Evolutionary conservation across 2,329 filamentous ascomycete species (phyloP), one percentile per base, ranked within the genome.

Genomic region (Stachybotrys echinatus): DNA sequence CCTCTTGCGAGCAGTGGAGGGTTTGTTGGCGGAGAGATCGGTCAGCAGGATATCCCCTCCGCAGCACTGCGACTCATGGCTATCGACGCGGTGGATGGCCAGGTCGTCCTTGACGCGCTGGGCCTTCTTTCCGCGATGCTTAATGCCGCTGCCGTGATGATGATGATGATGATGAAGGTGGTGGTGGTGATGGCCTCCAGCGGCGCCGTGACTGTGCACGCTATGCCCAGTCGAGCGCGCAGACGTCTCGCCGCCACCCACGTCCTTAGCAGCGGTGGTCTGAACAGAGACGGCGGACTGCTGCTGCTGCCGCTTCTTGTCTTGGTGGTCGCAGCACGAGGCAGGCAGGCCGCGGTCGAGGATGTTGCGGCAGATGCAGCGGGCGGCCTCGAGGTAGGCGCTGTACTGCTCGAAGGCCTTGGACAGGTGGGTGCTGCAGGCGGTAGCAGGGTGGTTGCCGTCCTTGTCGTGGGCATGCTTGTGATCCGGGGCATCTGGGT

Each of bases 361-460:
- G 21, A 68, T 57, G 47, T 55, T 62, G 34, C 65, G 65, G 53
- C 67, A 69, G 52, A 69, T 69, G 55, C 67, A 70, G 2, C 66
- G 66, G n/a, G 64, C 64, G 10, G 61, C 59, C 42, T 67, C 61
- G n/a, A 70, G 61, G 45, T 68, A 67, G 48, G 58, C 59, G 50
- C 57, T 63, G 47, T 70, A 69, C 42, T 64, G 61, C 18, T 66
- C 60, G 42, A 68, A 65, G 1, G 67, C 66, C 21, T 58, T 59
- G 45, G 53, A 50, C 1, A 69, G 57, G 45, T 70, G 67, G 27
- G 59, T 59, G 37, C 47, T 61, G 44, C 67, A 69, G 7, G 67
- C 65, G 6, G 55, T 53, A 10, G 52, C 50, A 3, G 50, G 55
- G 42, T 61, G 61, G 5, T 58, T 54, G 23, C 61, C 60, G 43